A percentile compares a stretch with the other conserved stretches of the same genome.
phyloP scores from a whole-genome alignment of 225 moss, liverwort and hornwort genomes.

The Bryoerythrophyllum caledonicum region DNA sequence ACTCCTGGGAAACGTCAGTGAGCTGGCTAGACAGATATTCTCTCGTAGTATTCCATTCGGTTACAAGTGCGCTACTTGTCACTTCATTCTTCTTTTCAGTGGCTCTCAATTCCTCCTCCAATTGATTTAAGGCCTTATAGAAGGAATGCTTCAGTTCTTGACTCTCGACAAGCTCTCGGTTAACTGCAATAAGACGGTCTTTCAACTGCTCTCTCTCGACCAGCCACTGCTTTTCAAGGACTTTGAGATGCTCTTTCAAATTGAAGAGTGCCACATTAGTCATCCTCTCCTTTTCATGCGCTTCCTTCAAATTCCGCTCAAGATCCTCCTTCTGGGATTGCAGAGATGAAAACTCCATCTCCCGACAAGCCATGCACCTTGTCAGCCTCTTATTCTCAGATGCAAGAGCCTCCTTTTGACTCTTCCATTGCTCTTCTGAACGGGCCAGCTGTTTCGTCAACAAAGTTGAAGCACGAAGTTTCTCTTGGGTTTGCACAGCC shows the following conservation, averaged over 20 bases:
- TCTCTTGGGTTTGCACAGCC: conserved; percentile 36
- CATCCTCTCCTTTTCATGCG: conserved; percentile 36
- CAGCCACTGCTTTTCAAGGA: conserved; percentile 44
- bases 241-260: conserved; percentile 41
- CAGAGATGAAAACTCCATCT: conserved; percentile 53
- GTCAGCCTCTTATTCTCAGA: conserved; percentile 52
- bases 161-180: conserved; percentile 40
- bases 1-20: conserved; percentile 30
- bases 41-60: conserved; percentile 27
- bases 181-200: conserved; percentile 23
- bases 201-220: conserved; percentile 49
- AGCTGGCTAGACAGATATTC: conserved; percentile 40
- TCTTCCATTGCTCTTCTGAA: conserved; percentile 45
- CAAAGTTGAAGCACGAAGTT: conserved; percentile 36
- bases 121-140: conserved; percentile 16
- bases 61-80: conserved; percentile 30
- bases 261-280: conserved; percentile 15
- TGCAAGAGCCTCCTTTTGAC: conserved; percentile 33
- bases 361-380: conserved; percentile 59
- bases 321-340: conserved; percentile 38
- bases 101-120: conserved; percentile 29
- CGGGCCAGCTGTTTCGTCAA: conserved; percentile 39
- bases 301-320: conserved; percentile 41
- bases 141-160: conserved; percentile 28
- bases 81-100: conserved; percentile 17